Percentiles rank a stretch among this genome's conserved stretches.
Evolutionary conservation across 805 yeast genomes (phyloP).

Genomic region (Myxozyma mucilagina): DNA sequence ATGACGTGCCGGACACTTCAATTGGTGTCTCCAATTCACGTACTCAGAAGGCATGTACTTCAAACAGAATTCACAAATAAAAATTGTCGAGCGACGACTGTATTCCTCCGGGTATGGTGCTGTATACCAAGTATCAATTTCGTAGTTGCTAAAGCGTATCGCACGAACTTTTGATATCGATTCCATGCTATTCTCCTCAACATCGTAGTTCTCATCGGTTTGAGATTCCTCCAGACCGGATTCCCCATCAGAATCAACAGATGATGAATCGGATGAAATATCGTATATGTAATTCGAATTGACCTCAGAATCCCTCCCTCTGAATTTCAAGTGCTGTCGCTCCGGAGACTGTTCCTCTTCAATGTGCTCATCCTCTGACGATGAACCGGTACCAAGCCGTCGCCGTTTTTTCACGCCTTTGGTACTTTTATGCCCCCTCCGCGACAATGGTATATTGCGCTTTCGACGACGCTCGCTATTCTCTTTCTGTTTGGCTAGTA

Average conservation of each 20-base stretch:
- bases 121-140: constrained; percentile 87
- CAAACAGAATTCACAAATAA: constrained; percentile 81
- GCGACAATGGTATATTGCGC: background rate
- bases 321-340: background rate
- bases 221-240: background rate
- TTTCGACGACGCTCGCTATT: background rate
- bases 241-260: background rate
- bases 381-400: background rate
- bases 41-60: constrained; percentile 73
- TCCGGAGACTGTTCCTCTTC: background rate
- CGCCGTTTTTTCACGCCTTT: background rate
- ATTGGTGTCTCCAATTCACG: constrained; percentile 63
- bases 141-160: constrained; percentile 69
- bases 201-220: background rate
- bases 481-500: constrained; percentile 21
- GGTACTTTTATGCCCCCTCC: background rate
- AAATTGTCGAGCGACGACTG: constrained; percentile 59
- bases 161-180: constrained; percentile 51
- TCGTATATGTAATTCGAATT: background rate
- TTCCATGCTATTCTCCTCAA: constrained; percentile 31
- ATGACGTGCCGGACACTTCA: constrained; percentile 67
- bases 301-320: background rate
- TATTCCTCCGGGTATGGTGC: constrained; percentile 92
- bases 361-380: background rate
- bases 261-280: background rate